phyloP scores from a whole-genome alignment of 2,329 filamentous ascomycete genomes.

The Myotisia sp. region DNA sequence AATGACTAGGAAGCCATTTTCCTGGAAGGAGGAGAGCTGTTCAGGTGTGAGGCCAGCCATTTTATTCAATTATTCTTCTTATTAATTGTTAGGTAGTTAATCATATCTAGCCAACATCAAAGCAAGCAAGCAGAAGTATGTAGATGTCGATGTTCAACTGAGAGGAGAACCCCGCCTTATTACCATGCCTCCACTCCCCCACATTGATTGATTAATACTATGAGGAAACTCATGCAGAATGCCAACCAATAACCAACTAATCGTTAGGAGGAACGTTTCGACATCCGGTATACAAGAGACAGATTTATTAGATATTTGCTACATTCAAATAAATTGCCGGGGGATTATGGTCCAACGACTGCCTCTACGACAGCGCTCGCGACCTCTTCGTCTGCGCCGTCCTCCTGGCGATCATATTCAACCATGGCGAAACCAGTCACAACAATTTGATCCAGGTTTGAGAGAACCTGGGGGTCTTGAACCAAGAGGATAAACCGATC shows the following conservation, averaged over 20 bases:
- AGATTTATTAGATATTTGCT: no score
- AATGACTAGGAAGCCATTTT: conserved; percentile 82
- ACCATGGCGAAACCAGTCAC: conserved; percentile 10
- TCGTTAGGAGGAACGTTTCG: no score
- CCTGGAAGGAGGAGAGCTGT: conserved; percentile 58
- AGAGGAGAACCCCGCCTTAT: no score
- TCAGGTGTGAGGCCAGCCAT: conserved; percentile 46
- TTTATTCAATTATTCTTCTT: no score
- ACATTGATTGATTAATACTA: no score
- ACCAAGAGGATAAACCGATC: conserved; percentile 7
- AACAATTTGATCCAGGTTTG: conserved; percentile 11
- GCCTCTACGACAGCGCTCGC: conserved; percentile 1
- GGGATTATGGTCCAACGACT: not conserved
- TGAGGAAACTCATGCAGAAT: no score
- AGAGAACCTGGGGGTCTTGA: conserved; percentile 5
- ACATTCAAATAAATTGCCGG: no score
- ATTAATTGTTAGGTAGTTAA: not conserved
- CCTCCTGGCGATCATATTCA: conserved; percentile 8
- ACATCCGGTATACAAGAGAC: no score
- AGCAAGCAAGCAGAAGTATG: not conserved
- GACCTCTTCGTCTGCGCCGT: conserved; percentile 5
- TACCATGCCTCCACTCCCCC: no score
- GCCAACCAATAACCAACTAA: no score
- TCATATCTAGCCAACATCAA: not conserved
- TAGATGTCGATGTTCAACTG: no score